Base-by-base conservation (phyloP, 805 yeast genomes). In the Saccharomycopsis sp. region DNA sequence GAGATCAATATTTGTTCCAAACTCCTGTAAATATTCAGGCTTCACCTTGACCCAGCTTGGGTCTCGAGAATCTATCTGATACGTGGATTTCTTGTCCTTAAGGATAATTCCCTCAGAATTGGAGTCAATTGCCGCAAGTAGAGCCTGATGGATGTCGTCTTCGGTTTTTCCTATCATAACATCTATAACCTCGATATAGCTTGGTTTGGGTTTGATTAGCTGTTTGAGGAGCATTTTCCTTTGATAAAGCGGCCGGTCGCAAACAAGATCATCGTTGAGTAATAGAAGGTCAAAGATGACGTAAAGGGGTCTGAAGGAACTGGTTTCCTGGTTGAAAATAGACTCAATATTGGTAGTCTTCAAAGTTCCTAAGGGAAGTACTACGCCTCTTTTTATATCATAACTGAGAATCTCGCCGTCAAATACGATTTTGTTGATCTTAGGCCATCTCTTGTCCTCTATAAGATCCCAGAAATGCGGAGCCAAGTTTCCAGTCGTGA, bases 391-490 rank as follows among this genome's bases (percentile, higher is more conserved):
- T 52, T 70, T 74, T 56, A 82, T 81, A 70, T 92, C 97, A 78
- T 83, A 91, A 0, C 96, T 89, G 1, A 93, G 84, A 93, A 93
- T 89, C 70, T 93, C 99, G 0, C 98, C 97, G 72, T 93, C 99
- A 2, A 93, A 66, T 0, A 75, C 73, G 57, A 73, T 70, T 20
- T 70, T 73, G 50, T 66, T 66, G 2, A 78, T 78, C 25, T 67
- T 66, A 1, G 62, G 54, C 23, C 56, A 41, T 8, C 56, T 49
- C 17, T 44, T 49, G 12, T 34, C 53, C 8, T 52, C 68, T 59
- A 79, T 75, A 1, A 77, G 73, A 3, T 75, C 67, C 0, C 68
- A 63, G 42, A 87, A 66, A 64, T 80, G 75, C 51, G 76, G 78
- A 0, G 90, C 78, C 9, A 87, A 72, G 1, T 85, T 74, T 0